Conservation (phyloP, 768 basidiomycete genomes). For the Coprinopsis sp. region DNA sequence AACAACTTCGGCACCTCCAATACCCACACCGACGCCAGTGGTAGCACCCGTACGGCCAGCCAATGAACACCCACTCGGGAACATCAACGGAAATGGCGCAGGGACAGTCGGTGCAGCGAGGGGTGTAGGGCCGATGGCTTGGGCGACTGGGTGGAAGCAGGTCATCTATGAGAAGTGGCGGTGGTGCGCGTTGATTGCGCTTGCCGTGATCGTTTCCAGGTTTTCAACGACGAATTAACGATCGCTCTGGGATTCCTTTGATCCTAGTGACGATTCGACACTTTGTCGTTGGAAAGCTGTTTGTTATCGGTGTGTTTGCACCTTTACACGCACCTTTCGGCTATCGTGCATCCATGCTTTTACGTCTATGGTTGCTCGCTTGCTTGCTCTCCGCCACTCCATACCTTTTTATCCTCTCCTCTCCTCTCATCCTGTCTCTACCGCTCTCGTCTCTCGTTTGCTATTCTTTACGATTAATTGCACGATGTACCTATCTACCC, state of each 20-base stretch:
- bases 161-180: slow-evolving; percentile 82
- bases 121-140: slow-evolving; percentile 45
- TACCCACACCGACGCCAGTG: neutral
- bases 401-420: no score
- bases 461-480: no score
- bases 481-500: no score
- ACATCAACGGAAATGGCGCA: slow-evolving; percentile 11
- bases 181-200: slow-evolving; percentile 71
- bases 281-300: no score
- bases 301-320: no score
- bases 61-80: slow-evolving; percentile 7
- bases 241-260: neutral
- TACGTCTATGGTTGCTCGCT: no score
- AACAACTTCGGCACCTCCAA: slow-evolving; percentile 2
- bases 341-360: no score
- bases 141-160: slow-evolving; percentile 59
- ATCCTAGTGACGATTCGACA: neutral
- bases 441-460: no score
- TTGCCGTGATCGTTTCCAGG: slow-evolving; percentile 75
- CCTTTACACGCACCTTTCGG: neutral
- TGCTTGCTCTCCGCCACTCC: no score
- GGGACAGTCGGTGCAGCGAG: slow-evolving; percentile 22
- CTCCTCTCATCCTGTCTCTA: no score
- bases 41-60: slow-evolving; percentile 8
- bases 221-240: slow-evolving; percentile 50